Conservation (phyloP, 2,329 filamentous ascomycete species). For the Huntiella abstrusa region DNA sequence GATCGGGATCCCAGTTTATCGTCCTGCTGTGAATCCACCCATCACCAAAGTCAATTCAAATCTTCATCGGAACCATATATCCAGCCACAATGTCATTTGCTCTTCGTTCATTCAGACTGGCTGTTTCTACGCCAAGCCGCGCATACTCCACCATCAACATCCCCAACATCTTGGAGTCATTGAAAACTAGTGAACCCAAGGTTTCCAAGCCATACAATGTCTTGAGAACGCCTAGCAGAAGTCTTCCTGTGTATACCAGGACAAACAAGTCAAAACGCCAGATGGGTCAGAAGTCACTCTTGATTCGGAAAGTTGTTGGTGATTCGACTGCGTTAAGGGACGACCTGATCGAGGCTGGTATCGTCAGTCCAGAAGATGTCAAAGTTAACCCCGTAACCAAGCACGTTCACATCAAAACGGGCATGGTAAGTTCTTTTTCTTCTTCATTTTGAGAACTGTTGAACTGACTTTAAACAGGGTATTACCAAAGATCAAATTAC, state of each 20-base stretch:
- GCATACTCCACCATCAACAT: constrained; percentile 10
- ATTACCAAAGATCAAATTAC: not conserved
- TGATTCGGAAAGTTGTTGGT: constrained; percentile 64
- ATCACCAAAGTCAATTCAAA: no score
- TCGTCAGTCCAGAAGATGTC: constrained; percentile 34
- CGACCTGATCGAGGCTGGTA: constrained; percentile 42
- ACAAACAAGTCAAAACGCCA: not conserved
- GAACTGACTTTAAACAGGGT: no score
- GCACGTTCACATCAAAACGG: constrained; percentile 60
- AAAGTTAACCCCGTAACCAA: constrained; percentile 41
- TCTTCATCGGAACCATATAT: no score
- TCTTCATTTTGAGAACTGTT: not conserved
- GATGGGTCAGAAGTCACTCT: constrained; percentile 35
- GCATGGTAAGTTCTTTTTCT: not conserved
- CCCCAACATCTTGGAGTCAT: not conserved
- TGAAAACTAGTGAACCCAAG: not conserved
- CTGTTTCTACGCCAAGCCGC: constrained; percentile 10
- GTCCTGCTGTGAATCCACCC: no score
- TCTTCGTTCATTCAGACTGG: not conserved
- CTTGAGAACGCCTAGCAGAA: not conserved
- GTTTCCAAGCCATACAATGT: not conserved
- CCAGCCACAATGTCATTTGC: not conserved
- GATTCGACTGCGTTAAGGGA: constrained; percentile 42
- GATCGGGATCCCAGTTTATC: no score
- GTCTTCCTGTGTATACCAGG: not conserved